A percentile compares a stretch with the other conserved stretches of the same genome.
Conservation (phyloP, 108 stramenopile genomes). For the Conticribra weissflogii region DNA sequence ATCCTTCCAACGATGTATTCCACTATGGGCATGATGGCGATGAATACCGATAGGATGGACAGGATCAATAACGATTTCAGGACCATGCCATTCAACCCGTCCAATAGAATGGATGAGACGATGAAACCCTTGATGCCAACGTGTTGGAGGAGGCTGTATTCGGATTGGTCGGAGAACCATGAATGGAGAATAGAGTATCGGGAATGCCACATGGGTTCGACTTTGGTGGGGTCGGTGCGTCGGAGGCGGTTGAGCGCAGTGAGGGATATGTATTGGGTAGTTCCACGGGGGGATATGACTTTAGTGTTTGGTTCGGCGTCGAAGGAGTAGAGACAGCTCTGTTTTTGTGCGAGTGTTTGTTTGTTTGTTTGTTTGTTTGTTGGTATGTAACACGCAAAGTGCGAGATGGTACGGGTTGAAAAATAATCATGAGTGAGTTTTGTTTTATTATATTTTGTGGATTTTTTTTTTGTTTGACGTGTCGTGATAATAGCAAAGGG, state of each 20-base stretch:
- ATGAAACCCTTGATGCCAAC: conserved; percentile 66
- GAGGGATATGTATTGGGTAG: conserved; percentile 76
- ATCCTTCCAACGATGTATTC: conserved; percentile 60
- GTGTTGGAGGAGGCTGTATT: conserved; percentile 71
- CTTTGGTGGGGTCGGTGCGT: conserved; percentile 84
- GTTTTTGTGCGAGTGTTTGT: conserved; percentile 1
- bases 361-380: neutral
- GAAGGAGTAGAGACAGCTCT: conserved; percentile 74
- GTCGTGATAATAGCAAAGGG: too few species aligned
- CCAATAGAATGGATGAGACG: conserved; percentile 56
- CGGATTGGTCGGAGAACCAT: conserved; percentile 75
- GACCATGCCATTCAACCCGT: conserved; percentile 55
- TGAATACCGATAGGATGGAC: conserved; percentile 27
- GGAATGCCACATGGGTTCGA: conserved; percentile 90
- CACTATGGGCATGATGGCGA: conserved; percentile 65
- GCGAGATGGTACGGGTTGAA: too few species aligned
- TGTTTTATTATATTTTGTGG: too few species aligned
- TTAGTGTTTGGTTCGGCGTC: conserved; percentile 82
- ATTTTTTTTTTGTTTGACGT: too few species aligned
- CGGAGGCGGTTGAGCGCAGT: conserved; percentile 78
- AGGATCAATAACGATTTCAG: conserved; percentile 47
- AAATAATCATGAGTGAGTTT: too few species aligned
- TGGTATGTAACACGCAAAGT: too few species aligned
- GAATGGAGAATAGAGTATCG: conserved; percentile 68
- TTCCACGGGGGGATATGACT: conserved; percentile 72